Evolutionary conservation across 371 early-diverging fungal genomes (phyloP).

Genomic region (Mucor irregularis): DNA sequence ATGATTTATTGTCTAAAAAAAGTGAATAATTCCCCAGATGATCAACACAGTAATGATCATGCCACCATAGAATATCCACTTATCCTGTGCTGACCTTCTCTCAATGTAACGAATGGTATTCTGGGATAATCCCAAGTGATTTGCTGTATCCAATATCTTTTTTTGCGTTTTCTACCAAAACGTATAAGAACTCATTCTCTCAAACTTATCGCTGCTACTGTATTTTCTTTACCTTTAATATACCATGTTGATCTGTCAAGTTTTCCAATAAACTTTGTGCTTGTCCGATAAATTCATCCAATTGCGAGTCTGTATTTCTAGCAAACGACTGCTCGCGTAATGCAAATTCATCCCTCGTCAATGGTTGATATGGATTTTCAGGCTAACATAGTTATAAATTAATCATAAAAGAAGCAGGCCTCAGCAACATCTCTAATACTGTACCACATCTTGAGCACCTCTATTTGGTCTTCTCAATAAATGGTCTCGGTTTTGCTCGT

Average conservation of each 20-base stretch:
- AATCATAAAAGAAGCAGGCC: too few species aligned
- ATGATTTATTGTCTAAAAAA: too few species aligned
- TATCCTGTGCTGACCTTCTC: conserved; percentile 76
- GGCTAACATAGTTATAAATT: conserved; percentile 27
- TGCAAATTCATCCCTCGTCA: conserved; percentile 41
- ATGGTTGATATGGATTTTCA: conserved; percentile 50
- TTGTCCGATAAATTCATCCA: conserved; percentile 77
- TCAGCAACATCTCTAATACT: not conserved
- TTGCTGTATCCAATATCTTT: conserved; percentile 77
- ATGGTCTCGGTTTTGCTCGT: conserved; percentile 52
- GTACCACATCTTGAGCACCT: conserved; percentile 7
- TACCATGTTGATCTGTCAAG: conserved; percentile 75
- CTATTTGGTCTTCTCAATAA: conserved; percentile 40
- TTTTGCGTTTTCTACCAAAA: conserved; percentile 68
- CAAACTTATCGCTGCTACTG: not conserved
- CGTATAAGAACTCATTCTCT: not conserved
- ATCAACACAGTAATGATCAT: conserved; percentile 58
- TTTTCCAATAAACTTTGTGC: conserved; percentile 71
- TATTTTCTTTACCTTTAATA: conserved; percentile 64
- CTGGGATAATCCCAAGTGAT: conserved; percentile 80
- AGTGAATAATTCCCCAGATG: conserved; percentile 66
- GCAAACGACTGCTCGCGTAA: conserved; percentile 52
- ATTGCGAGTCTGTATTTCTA: conserved; percentile 55
- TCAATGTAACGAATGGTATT: conserved; percentile 84
- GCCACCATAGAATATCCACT: conserved; percentile 81